Evolutionary conservation across 495 filamentous ascomycete genomes (phyloP).

Genomic region (Pyronema omphalodes): DNA sequence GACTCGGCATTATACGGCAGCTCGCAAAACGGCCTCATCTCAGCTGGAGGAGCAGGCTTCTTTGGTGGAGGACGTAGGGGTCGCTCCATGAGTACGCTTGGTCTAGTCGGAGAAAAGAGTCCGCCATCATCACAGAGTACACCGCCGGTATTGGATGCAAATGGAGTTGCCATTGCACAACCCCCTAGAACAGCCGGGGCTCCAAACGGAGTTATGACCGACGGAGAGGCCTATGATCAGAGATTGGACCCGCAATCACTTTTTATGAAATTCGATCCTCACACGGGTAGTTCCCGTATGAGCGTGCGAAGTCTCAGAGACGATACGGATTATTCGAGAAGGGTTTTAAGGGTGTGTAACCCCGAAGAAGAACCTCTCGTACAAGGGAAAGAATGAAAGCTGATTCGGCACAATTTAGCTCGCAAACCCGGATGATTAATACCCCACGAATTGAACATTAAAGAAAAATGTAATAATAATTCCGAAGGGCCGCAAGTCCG

Average conservation of each 20-base stretch:
- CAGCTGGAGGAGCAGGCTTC: constrained; percentile 13
- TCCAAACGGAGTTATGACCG: neutral
- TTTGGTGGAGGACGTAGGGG: constrained; percentile 18
- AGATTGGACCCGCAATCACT: constrained; percentile 21
- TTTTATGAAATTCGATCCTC: constrained; percentile 23
- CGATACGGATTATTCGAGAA: constrained; percentile 22
- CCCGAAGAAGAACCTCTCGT: neutral
- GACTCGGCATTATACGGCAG: neutral
- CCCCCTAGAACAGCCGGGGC: constrained; percentile 5
- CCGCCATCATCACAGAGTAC: neutral
- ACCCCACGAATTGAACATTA: neutral
- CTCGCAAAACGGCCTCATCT: constrained; percentile 1
- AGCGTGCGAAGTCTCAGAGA: constrained; percentile 23
- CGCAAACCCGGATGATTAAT: constrained; percentile 23
- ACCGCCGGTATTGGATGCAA: constrained; percentile 1
- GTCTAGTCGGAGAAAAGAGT: constrained; percentile 13
- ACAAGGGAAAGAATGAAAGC: neutral
- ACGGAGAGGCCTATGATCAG: constrained; percentile 11
- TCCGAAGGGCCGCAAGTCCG: too few species aligned
- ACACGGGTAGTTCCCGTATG: constrained; percentile 24
- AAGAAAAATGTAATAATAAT: too few species aligned
- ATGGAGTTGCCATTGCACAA: neutral
- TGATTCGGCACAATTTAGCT: constrained; percentile 8
- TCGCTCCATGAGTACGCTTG: constrained; percentile 22
- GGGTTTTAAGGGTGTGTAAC: constrained; percentile 20